Percentiles rank a stretch among this genome's conserved stretches.
Evolutionary conservation across 2,329 filamentous ascomycete genomes (phyloP).

Genomic region (Fusarium burgessii): DNA sequence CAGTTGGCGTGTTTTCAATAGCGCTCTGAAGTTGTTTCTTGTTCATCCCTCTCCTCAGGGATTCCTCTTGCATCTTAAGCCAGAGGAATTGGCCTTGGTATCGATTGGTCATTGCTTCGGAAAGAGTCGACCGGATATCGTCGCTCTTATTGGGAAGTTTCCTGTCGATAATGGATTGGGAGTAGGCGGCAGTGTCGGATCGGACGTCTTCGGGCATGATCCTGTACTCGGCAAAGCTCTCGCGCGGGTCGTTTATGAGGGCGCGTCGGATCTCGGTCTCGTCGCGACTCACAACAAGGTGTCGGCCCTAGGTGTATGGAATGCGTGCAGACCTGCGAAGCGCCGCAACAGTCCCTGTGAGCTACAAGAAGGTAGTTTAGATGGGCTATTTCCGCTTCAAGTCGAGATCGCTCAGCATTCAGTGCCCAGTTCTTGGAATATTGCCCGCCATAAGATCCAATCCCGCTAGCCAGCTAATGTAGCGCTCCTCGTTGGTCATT

Average conservation of each 20-base stretch:
- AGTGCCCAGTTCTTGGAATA: neutral
- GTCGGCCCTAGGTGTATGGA: neutral
- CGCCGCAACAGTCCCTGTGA: neutral
- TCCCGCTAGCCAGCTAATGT: neutral
- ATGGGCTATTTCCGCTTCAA: conserved; percentile 5
- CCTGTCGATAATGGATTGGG: conserved; percentile 32
- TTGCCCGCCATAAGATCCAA: neutral
- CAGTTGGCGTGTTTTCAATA: conserved; percentile 47
- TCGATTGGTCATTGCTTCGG: conserved; percentile 43
- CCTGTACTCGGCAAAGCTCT: no score
- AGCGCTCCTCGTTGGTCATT: neutral
- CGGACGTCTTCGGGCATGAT: no score
- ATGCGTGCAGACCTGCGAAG: conserved; percentile 1
- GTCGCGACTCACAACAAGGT: no score
- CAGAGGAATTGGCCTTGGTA: conserved; percentile 53
- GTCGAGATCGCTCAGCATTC: conserved; percentile 1
- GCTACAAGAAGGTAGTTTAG: conserved; percentile 2
- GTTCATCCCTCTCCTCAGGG: conserved; percentile 44
- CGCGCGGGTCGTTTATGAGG: no score
- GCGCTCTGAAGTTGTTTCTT: conserved; percentile 45
- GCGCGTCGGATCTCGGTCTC: no score
- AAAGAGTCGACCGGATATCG: conserved; percentile 35
- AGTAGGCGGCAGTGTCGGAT: no score
- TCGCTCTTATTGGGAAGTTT: conserved; percentile 48
- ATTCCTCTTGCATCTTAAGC: conserved; percentile 47